phyloP scores from a whole-genome alignment of 495 filamentous ascomycete species.

The Penicillium robsamsonii region DNA sequence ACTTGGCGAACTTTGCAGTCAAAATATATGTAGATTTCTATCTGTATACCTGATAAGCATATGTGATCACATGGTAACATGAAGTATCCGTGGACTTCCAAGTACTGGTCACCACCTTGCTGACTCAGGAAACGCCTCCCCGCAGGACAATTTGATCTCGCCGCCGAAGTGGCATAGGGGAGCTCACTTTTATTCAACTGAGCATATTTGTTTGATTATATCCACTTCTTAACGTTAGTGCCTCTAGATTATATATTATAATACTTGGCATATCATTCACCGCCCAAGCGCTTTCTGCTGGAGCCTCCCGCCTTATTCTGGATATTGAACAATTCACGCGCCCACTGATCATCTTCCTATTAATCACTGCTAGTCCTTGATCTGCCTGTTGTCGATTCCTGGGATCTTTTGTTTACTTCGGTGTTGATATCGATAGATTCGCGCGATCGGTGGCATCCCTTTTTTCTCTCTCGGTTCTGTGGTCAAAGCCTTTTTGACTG shows the following conservation, averaged over 20 bases:
- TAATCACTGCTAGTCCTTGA: constrained; percentile 8
- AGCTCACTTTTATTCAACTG: neutral
- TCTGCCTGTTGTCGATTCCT: neutral
- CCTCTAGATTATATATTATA: neutral
- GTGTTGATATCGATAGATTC: neutral
- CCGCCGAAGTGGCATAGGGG: neutral
- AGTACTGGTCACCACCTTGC: constrained; percentile 5
- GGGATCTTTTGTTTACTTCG: neutral
- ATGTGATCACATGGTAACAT: neutral
- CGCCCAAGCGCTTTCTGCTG: constrained; percentile 12
- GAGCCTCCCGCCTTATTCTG: constrained; percentile 4
- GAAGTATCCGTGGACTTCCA: neutral
- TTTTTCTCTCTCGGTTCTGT: constrained; percentile 14
- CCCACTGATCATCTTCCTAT: constrained; percentile 6
- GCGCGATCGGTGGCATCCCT: constrained; percentile 7
- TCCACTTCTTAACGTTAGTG: neutral
- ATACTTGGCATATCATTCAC: constrained; percentile 2
- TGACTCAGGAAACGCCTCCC: constrained; percentile 20
- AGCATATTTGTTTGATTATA: neutral
- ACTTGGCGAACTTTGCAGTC: no score
- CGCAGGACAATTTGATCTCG: neutral
- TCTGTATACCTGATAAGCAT: neutral
- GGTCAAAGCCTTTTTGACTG: constrained; percentile 19
- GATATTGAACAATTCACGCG: constrained; percentile 14
- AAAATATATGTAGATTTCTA: no score